A percentile compares a stretch with the other conserved stretches of the same genome.
phyloP scores from a whole-genome alignment of 73 alveolate genomes.

The Tetrahymena borealis region DNA sequence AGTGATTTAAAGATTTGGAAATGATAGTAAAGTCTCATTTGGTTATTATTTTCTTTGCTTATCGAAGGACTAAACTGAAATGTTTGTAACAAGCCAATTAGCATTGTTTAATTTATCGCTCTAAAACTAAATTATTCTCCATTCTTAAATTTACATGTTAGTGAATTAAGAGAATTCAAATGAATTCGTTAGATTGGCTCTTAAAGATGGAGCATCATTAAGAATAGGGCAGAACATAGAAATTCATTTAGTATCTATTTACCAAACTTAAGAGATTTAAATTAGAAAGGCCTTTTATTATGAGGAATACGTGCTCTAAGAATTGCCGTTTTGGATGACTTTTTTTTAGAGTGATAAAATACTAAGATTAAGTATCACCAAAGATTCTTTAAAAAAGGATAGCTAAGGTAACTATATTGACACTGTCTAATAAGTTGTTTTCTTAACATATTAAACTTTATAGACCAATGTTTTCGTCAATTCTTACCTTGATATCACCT shows the following conservation, averaged over 20 bases:
- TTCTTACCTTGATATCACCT: background rate
- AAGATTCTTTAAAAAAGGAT: background rate
- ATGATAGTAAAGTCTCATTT: too few species aligned
- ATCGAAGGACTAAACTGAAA: too few species aligned
- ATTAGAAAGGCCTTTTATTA: background rate
- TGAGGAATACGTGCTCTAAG: background rate
- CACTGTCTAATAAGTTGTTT: background rate
- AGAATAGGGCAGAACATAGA: too few species aligned
- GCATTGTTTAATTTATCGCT: too few species aligned
- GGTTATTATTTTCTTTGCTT: too few species aligned
- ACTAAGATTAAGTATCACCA: background rate
- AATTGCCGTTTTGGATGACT: background rate
- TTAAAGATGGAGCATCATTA: too few species aligned
- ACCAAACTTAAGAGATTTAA: background rate
- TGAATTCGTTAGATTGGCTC: too few species aligned
- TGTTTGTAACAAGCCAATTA: too few species aligned
- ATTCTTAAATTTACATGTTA: too few species aligned
- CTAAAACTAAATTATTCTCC: too few species aligned
- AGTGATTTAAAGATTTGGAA: too few species aligned
- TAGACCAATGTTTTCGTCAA: background rate
- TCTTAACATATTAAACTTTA: background rate
- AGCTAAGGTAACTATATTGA: background rate
- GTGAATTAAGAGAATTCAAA: too few species aligned
- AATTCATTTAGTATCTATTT: background rate
- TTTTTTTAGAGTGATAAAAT: background rate